Evolutionary conservation across 768 basidiomycete genomes (phyloP).

Genomic region (Russula brevipes): DNA sequence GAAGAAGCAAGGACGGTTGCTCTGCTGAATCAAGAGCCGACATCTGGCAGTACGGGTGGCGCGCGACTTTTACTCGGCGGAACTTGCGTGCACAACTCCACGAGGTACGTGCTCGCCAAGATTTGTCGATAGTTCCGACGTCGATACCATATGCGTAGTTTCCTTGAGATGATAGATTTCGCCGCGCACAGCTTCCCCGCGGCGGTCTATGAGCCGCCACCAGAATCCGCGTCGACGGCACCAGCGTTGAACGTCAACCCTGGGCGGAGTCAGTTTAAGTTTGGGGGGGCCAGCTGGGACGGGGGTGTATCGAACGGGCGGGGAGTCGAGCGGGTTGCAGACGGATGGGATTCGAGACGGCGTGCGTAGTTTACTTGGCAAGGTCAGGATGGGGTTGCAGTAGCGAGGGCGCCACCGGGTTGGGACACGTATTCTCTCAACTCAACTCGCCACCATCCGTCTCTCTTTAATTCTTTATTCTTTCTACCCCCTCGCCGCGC

Average conservation of each 20-base stretch:
- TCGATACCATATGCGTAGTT: slow-evolving; percentile 42
- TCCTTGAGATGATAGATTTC: slow-evolving; percentile 81
- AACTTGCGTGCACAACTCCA: slow-evolving; percentile 92
- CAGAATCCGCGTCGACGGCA: slow-evolving; percentile 64
- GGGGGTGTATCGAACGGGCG: slow-evolving; percentile 79
- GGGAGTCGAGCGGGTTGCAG: slow-evolving; percentile 63
- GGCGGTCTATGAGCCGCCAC: slow-evolving; percentile 69
- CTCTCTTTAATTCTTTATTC: background rate
- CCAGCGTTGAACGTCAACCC: slow-evolving; percentile 86
- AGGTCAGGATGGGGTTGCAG: slow-evolving; percentile 55
- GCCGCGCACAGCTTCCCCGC: slow-evolving; percentile 58
- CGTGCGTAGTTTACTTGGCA: slow-evolving; percentile 79
- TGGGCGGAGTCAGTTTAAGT: slow-evolving; percentile 88
- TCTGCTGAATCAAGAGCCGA: slow-evolving; percentile 78
- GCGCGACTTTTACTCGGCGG: slow-evolving; percentile 85
- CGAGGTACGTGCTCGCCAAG: slow-evolving; percentile 50
- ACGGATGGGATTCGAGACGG: slow-evolving; percentile 89
- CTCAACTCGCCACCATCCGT: background rate
- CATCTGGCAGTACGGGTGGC: slow-evolving; percentile 51
- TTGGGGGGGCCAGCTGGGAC: slow-evolving; percentile 83
- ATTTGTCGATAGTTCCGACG: background rate
- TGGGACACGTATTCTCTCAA: background rate
- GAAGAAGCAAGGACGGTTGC: slow-evolving; percentile 87
- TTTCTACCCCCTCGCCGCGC: slow-evolving; percentile 1
- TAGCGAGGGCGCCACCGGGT: slow-evolving; percentile 15